Evolutionary conservation across 345 rosid genomes (phyloP).

Genomic region (Eucalyptus melliodora): DNA sequence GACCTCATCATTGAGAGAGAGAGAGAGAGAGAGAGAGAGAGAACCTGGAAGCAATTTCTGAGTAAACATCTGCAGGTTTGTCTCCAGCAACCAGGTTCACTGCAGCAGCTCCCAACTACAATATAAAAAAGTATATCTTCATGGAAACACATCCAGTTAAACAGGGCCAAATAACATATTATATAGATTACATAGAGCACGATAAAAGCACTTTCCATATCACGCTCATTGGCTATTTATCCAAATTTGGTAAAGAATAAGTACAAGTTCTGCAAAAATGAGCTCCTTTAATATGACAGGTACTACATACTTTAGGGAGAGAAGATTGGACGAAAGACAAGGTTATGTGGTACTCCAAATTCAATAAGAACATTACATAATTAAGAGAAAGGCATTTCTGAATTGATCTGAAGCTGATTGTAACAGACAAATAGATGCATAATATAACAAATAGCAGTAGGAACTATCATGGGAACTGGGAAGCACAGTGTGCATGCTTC

Average conservation of each 20-base stretch:
- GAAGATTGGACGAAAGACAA: not conserved
- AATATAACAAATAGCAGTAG: not conserved
- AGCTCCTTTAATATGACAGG: not conserved
- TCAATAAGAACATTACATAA: not conserved
- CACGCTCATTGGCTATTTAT: not conserved
- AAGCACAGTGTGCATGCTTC: not conserved
- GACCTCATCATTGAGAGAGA: not conserved
- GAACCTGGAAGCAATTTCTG: slow-evolving; percentile 82
- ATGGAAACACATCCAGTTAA: not conserved
- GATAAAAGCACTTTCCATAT: not conserved
- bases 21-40: not conserved
- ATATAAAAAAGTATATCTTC: slow-evolving; percentile 1
- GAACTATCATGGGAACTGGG: not conserved
- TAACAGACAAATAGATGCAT: not conserved
- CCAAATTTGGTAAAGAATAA: not conserved
- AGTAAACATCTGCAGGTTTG: slow-evolving; percentile 92
- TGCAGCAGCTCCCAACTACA: slow-evolving; percentile 93
- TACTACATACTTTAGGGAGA: not conserved
- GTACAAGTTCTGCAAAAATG: not conserved
- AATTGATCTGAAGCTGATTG: not conserved
- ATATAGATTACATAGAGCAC: not conserved
- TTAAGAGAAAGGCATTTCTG: not conserved
- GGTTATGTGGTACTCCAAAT: not conserved
- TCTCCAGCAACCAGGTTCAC: slow-evolving; percentile 91
- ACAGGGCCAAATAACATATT: not conserved